Evolutionary conservation across 768 basidiomycete species (phyloP), one percentile per base, ranked within the genome.

Genomic region (Amanita rubescens): DNA sequence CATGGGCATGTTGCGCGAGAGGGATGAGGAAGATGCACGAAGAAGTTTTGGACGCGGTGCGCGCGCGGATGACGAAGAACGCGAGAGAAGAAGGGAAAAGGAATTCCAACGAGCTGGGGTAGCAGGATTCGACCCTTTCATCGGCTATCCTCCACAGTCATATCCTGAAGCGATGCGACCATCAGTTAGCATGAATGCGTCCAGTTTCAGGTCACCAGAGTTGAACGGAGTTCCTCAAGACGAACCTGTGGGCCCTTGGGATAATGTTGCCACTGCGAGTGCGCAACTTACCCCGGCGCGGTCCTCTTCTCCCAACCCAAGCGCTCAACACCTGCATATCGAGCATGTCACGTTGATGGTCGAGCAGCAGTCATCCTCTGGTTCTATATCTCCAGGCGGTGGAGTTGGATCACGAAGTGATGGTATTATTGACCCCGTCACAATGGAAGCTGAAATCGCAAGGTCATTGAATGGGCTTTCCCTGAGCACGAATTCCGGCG

Each of bases 121-220:
- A 2, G 71, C 73, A 20, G 78, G 85, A 1, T 91, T 80, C 63
- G 90, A 93, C 61, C 85, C 88, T 1, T 93, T 91, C 71, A 84
- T 90, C 63, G 80, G 83, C 1, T 77, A 84, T 1, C 73, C 70
- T 42, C 35, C 72, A 24, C 46, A 48, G 8, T 30, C 45, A 4
- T 55, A 48, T 49, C 11, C 53, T n/a, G 54, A 48, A 14, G 19
- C 25, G 17, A 14, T 37, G 24, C 24, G 54, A 19, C 47, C 46
- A 10, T 20, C 47, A 24, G 14, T 44, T 9, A 20, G 41, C 30
- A 44, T 44, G 27, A 30, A 32, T 34, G 49, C 37, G 25, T 22
- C 37, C 27, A 30, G 11, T 20, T 39, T 44, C 19, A 30, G 49
- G 27, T 41, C 49, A n/a, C 25, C n/a, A 25, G 49, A 51, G 12